Percentiles rank a stretch among this genome's conserved stretches.
Evolutionary conservation across 306 rosid genomes (phyloP).

Genomic region (Cucurbita maxima): DNA sequence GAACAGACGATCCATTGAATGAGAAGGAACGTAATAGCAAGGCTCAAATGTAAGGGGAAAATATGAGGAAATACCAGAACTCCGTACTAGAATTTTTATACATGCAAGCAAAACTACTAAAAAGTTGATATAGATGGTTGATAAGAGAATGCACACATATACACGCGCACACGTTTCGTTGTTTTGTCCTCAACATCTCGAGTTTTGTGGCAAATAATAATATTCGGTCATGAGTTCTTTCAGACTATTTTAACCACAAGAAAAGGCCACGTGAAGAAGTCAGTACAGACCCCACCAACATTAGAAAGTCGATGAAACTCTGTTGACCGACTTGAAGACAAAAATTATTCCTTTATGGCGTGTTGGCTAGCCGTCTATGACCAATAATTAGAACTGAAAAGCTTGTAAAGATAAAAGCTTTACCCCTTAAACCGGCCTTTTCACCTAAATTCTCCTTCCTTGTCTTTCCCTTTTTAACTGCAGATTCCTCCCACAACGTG

Average conservation of each 20-base stretch:
- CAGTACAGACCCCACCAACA: background rate
- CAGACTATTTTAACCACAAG: background rate
- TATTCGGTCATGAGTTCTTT: background rate
- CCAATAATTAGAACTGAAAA: background rate
- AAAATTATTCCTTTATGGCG: background rate
- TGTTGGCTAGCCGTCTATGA: background rate
- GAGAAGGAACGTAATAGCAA: background rate
- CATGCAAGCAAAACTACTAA: background rate
- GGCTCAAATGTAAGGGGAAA: background rate
- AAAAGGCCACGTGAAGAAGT: background rate
- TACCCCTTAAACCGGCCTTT: constrained; percentile 42
- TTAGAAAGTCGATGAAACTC: background rate
- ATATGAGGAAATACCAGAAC: background rate
- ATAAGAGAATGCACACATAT: background rate
- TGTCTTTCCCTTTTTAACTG: constrained; percentile 61
- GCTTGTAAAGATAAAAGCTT: background rate
- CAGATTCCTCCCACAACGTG: constrained; percentile 86
- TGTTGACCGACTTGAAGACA: background rate
- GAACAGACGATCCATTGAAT: background rate
- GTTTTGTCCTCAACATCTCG: background rate
- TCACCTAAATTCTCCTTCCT: constrained; percentile 78
- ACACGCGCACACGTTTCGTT: background rate
- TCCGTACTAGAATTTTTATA: background rate
- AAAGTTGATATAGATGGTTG: background rate
- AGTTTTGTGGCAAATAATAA: background rate